phyloP scores from a whole-genome alignment of 805 yeast genomes.

The Hanseniaspora lachancei region DNA sequence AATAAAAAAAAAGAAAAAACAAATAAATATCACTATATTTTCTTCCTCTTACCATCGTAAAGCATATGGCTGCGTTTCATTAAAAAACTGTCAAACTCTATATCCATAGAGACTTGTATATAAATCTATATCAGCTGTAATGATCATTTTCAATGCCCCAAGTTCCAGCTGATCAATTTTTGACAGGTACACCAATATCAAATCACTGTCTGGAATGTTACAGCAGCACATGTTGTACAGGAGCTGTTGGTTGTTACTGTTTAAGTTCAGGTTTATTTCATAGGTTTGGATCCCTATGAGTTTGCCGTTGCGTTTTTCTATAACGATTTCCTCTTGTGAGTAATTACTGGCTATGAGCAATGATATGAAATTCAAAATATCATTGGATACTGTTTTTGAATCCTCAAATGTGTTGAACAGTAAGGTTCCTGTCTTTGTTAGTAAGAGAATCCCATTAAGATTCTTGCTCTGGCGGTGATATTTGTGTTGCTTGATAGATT shows the following conservation, averaged over 20 bases:
- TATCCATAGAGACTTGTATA: not conserved
- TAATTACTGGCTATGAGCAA: conserved; percentile 10
- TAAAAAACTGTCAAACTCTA: not conserved
- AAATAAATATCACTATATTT: no score
- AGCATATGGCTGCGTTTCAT: no score
- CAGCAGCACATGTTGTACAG: conserved; percentile 11
- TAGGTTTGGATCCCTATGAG: conserved; percentile 2
- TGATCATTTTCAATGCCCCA: conserved; percentile 4
- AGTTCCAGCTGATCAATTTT: conserved; percentile 11
- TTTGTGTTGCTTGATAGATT: not conserved
- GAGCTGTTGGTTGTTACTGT: not conserved
- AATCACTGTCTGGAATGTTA: conserved; percentile 8
- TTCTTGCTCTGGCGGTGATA: not conserved
- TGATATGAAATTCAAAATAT: conserved; percentile 3
- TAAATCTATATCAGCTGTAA: not conserved
- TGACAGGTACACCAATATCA: conserved; percentile 7
- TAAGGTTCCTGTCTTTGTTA: not conserved
- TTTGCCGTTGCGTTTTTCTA: not conserved
- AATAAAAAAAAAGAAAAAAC: no score
- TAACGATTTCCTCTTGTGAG: conserved; percentile 8
- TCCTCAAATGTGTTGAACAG: not conserved
- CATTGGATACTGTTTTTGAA: not conserved
- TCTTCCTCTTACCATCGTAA: no score
- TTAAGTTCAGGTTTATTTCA: conserved; percentile 6
- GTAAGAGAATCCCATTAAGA: not conserved